Base-by-base conservation (phyloP, 257 asterid species). In the Coffea eugenioides region DNA sequence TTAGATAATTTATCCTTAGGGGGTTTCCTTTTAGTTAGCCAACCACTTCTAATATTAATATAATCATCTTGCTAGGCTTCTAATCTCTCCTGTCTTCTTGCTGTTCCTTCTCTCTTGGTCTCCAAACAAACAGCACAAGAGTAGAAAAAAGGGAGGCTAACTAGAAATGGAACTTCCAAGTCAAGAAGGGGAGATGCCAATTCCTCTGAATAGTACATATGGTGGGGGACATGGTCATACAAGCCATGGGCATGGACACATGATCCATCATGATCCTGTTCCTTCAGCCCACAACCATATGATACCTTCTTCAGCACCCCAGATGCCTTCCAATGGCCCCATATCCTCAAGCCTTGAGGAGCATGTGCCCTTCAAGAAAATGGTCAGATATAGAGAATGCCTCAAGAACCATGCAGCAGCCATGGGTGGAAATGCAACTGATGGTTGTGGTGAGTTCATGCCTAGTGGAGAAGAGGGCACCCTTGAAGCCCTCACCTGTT, bases 391-490 rank as follows among this genome's bases (percentile, higher is more conserved):
- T 83, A 84, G 91, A 68, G 99, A 95, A 64, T 95, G 99, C 85
- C 84, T 95, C 56, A 93, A 92, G 84, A 95, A 93, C 89, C 99
- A 95, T 80, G 99, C 99, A 46, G 99, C 99, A 3, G 27, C 92
- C 59, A 92, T 93, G 93, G 99, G 99, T 8, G 97, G 97, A 4
- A 90, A 85, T 83, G 93, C 97, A 65, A 91, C 92, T 7, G 98
- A 95, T 82, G 99, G 99, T 0, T 95, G 99, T 79, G 99, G 99
- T 7, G 99, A 95, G 76, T 95, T 95, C 87, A 93, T 95, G 99
- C 92, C 98, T 0, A 88, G 91, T 81, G 99, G 97, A 3, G 97
- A 90, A 69, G 99, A 93, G 5, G 98, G 97, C 62, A 82, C 87
- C 0, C 67, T 95, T 2, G 97, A 91, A 65, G 94, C 99, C 10